Conservation (phyloP, 805 yeast genomes). For the Schizosaccharomyces octosporus region DNA sequence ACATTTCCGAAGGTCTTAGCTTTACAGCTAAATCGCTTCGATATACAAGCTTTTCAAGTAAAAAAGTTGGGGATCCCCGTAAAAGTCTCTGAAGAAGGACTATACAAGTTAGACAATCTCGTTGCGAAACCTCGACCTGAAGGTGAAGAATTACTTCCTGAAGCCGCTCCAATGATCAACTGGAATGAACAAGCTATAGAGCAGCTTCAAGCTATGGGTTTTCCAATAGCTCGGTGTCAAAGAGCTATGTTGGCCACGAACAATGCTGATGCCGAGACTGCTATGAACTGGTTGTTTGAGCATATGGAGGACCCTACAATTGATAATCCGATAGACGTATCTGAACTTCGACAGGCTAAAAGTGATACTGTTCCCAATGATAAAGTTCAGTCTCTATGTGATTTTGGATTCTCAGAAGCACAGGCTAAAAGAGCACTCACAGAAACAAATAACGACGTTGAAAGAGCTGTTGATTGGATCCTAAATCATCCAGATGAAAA, state of each 20-base stretch:
- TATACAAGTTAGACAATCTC: conserved; percentile 22
- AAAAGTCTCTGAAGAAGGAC: conserved; percentile 14
- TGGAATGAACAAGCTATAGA: conserved; percentile 21
- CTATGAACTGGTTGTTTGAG: conserved; percentile 73
- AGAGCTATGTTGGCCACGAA: conserved; percentile 55
- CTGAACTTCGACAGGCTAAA: conserved; percentile 4
- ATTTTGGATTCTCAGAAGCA: conserved; percentile 56
- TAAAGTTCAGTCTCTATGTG: conserved; percentile 22
- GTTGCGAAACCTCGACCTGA: conserved; percentile 20
- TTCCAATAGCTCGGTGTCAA: conserved; percentile 36
- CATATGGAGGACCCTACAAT: conserved; percentile 70
- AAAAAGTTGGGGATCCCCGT: conserved; percentile 24
- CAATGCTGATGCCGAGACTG: conserved; percentile 36
- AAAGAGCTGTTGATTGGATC: conserved; percentile 76
- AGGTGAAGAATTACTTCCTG: conserved; percentile 19
- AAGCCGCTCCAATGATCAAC: conserved; percentile 13
- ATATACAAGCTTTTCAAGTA: conserved; percentile 76
- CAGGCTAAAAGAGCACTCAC: conserved; percentile 52
- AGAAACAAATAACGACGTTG: conserved; percentile 26
- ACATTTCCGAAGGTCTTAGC: conserved; percentile 50
- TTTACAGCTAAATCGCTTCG: conserved; percentile 54
- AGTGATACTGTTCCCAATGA: conserved; percentile 6
- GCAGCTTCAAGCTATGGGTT: conserved; percentile 63
- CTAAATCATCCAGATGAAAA: conserved; percentile 48
- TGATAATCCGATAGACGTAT: conserved; percentile 31